Evolutionary conservation across 1,284 basidiomycete genomes (phyloP), one percentile per base, ranked within the genome.

Genomic region (Earliella scabrosa): DNA sequence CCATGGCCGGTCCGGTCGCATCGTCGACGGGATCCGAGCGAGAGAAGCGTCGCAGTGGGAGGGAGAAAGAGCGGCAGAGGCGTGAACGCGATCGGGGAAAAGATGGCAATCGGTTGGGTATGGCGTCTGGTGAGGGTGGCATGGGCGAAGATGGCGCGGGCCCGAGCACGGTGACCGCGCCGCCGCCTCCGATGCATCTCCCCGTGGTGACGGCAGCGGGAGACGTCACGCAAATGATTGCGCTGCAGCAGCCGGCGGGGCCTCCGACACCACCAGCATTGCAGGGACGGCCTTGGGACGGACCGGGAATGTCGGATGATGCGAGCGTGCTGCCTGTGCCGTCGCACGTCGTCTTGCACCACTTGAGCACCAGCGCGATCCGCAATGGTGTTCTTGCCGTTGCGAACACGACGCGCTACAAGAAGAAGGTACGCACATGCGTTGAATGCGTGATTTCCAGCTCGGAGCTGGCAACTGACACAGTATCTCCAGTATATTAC

Each of bases 281-380:
- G 11, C 34, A 32, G 16, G 55, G 45, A 24, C 57, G 59, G 43
- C 65, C 49, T 41, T 59, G 75, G 40, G 76, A 78, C n/a, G 75
- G 72, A 3, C 68, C 70, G 0, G 75, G 80, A 26, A 66, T 87
- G 41, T 86, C 93, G 27, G 95, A 99, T 73, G 97, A 99, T 71
- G 93, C 88, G 64, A 92, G 90, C 41, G 94, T 99, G 56, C 75
- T 99, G 60, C 93, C 97, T 8, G 95, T 97, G 18, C 95, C 95
- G 20, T 93, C 90, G 52, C 97, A 98, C 75, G 95, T 95, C 32
- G 95, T 98, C 38, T 79, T 99, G 61, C 95, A 98, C 64, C 97
- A 99, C 73, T 75, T 99, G 56, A 95, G 95, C 59, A 98, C 97
- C 48, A 97, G 93, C 71, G 93, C 95, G 59, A 99, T 99, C 67